Percentiles rank a stretch among this genome's conserved stretches.
phyloP scores from a whole-genome alignment of 768 basidiomycete genomes.

The Rhizopogon roseolus region DNA sequence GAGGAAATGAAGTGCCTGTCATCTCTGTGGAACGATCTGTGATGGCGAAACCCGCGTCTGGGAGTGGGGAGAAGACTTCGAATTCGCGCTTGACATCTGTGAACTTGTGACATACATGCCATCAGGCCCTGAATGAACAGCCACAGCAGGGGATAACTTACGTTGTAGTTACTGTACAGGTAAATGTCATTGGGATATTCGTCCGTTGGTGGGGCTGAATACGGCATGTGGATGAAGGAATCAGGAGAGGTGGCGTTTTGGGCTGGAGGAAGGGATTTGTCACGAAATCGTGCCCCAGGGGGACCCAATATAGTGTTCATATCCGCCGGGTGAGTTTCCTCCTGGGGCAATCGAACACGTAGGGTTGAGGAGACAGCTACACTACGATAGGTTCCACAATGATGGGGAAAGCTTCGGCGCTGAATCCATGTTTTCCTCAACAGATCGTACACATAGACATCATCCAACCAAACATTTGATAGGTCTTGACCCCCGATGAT shows the following conservation, averaged over 20 bases:
- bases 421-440: slow-evolving; percentile 70
- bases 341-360: slow-evolving; percentile 63
- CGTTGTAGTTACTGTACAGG: slow-evolving; percentile 96
- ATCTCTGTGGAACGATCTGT: slow-evolving; percentile 78
- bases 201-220: slow-evolving; percentile 65
- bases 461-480: slow-evolving; percentile 89
- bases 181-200: slow-evolving; percentile 84
- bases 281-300: slow-evolving; percentile 56
- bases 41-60: slow-evolving; percentile 71
- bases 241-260: slow-evolving; percentile 55
- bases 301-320: slow-evolving; percentile 43
- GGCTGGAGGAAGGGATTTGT: slow-evolving; percentile 33
- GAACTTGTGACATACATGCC: slow-evolving; percentile 47
- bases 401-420: slow-evolving; percentile 77
- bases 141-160: slow-evolving; percentile 30
- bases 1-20: slow-evolving; percentile 80
- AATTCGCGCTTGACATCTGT: slow-evolving; percentile 94
- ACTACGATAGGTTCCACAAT: slow-evolving; percentile 94
- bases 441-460: slow-evolving; percentile 88
- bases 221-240: slow-evolving; percentile 66
- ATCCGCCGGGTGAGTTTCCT: slow-evolving; percentile 44
- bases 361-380: slow-evolving; percentile 77
- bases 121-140: slow-evolving; percentile 7
- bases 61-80: slow-evolving; percentile 82
- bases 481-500: slow-evolving; percentile 96